These are phyloP conservation scores for Botrytis fragariae DNA, from an alignment of 2,329 filamentous ascomycete genomes.

Conservation along the genomic window DNA sequence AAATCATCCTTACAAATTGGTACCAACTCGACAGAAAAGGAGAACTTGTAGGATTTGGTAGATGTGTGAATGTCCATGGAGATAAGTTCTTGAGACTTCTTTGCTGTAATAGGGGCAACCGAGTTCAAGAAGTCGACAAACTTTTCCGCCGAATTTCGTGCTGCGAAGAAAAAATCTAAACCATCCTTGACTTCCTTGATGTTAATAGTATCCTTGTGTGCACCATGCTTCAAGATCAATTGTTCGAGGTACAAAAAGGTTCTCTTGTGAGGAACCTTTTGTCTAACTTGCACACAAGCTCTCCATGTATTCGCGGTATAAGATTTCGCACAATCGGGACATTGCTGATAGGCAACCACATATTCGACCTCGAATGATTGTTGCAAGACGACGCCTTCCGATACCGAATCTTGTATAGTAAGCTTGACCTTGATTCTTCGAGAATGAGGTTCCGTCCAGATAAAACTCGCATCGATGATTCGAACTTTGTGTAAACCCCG, in stretches of 20 bases:
- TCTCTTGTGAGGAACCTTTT: constrained; percentile 95
- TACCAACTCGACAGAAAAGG: constrained; percentile 82
- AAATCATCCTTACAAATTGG: constrained; percentile 97
- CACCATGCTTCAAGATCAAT: constrained; percentile 89
- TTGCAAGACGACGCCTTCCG: constrained; percentile 69
- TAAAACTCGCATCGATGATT: constrained; percentile 92
- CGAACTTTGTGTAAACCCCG: constrained; percentile 83
- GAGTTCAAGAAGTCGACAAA: constrained; percentile 89
- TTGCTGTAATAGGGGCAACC: constrained; percentile 72
- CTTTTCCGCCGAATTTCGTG: constrained; percentile 86
- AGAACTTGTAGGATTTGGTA: constrained; percentile 91
- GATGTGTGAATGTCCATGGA: constrained; percentile 90
- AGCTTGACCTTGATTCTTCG: constrained; percentile 90
- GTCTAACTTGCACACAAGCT: constrained; percentile 88
- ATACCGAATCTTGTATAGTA: constrained; percentile 74
- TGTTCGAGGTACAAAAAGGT: constrained; percentile 84
- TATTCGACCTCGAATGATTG: constrained; percentile 96
- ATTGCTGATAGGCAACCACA: constrained; percentile 87
- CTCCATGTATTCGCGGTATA: constrained; percentile 97
- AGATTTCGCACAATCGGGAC: constrained; percentile 90
- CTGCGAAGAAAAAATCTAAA: constrained; percentile 91
- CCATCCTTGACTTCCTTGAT: constrained; percentile 97
- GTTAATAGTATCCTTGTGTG: constrained; percentile 91
- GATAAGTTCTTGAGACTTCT: constrained; percentile 90
- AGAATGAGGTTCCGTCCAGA: constrained; percentile 98